Conservation (phyloP, 2,329 filamentous ascomycete species). For the Lecanicillium sp. region DNA sequence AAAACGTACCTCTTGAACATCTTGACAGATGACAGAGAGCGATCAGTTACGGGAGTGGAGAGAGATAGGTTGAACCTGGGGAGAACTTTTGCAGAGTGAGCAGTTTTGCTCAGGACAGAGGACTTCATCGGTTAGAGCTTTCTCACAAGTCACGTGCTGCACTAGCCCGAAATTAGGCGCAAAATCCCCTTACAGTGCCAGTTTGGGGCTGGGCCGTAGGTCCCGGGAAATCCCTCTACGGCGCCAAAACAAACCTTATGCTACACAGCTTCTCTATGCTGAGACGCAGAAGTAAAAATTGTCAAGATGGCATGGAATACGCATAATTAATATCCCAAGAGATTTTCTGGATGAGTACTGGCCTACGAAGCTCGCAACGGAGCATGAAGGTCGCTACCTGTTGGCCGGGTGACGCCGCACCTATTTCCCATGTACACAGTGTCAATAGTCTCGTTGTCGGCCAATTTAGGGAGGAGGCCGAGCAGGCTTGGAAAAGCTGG, state of each 20-base stretch:
- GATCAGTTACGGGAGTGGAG: conserved; percentile 52
- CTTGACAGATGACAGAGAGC: conserved; percentile 63
- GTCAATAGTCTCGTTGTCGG: conserved; percentile 7
- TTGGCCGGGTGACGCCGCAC: background rate
- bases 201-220: background rate
- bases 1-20: conserved; percentile 74
- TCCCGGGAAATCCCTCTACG: conserved; percentile 7
- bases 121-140: conserved; percentile 38
- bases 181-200: conserved; percentile 8
- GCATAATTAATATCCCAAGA: no score
- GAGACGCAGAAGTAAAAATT: no score
- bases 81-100: conserved; percentile 42
- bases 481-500: background rate
- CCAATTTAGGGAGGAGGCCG: conserved; percentile 8
- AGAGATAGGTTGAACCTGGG: conserved; percentile 42
- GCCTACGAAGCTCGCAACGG: background rate
- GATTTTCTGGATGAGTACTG: no score
- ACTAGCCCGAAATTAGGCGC: conserved; percentile 9
- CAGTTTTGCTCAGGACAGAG: conserved; percentile 38
- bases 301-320: no score
- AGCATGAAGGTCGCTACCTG: conserved; percentile 1
- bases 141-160: conserved; percentile 30
- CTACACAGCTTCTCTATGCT: background rate
- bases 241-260: background rate
- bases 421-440: conserved; percentile 8